A percentile compares a stretch with the other conserved stretches of the same genome.
Evolutionary conservation across 1,139 yeast species (phyloP).

Genomic region (Suhomyces guaymorum): DNA sequence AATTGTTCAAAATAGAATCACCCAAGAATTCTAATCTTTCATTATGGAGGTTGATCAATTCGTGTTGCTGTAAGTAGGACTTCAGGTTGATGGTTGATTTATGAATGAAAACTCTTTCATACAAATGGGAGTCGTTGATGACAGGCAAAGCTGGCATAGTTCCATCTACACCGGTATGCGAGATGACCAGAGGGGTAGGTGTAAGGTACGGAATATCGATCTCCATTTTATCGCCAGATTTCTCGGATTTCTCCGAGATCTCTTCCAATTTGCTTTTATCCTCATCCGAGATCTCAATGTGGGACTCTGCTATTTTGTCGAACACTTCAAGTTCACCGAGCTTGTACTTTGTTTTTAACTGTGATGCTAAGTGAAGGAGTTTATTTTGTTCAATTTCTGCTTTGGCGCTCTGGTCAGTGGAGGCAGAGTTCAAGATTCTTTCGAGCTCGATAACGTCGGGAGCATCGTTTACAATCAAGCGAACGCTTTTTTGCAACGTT

Average conservation of each 20-base stretch:
- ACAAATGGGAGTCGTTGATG: slow-evolving; percentile 59
- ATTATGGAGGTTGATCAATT: slow-evolving; percentile 66
- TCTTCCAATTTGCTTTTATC: slow-evolving; percentile 14
- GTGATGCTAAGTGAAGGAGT: slow-evolving; percentile 59
- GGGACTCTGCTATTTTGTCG: slow-evolving; percentile 42
- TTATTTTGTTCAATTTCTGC: slow-evolving; percentile 55
- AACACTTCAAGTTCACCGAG: slow-evolving; percentile 49
- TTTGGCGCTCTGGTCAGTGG: slow-evolving; percentile 38
- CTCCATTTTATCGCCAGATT: slow-evolving; percentile 7
- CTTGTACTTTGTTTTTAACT: slow-evolving; percentile 55
- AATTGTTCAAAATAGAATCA: slow-evolving; percentile 78
- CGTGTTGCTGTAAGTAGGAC: slow-evolving; percentile 55
- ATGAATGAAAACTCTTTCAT: slow-evolving; percentile 78
- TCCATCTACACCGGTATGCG: slow-evolving; percentile 16
- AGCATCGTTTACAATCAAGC: slow-evolving; percentile 52
- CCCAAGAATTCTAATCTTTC: slow-evolving; percentile 94
- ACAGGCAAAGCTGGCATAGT: slow-evolving; percentile 63
- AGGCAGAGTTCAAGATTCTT: slow-evolving; percentile 23
- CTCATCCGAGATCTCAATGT: slow-evolving; percentile 16
- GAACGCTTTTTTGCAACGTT: slow-evolving; percentile 52
- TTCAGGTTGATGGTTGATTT: slow-evolving; percentile 68
- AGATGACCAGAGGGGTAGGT: slow-evolving; percentile 9
- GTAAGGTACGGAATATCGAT: slow-evolving; percentile 14
- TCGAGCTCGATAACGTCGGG: slow-evolving; percentile 50
- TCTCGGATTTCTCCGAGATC: not conserved